These are phyloP conservation scores for Colletotrichum sansevieriae DNA, from an alignment of 2,329 filamentous ascomycete genomes.

Conservation along the genomic window DNA sequence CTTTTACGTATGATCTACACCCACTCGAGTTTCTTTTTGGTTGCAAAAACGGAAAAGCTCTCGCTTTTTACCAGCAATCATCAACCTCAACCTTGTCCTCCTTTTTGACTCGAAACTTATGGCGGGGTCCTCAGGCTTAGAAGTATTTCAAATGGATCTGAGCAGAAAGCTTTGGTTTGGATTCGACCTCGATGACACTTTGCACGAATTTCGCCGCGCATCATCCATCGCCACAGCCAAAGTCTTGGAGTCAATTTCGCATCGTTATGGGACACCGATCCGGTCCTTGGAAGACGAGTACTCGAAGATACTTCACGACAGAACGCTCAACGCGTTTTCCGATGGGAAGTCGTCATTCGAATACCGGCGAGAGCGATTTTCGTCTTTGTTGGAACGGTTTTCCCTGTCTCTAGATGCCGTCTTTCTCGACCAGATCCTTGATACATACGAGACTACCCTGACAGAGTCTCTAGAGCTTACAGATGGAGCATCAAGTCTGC, in stretches of 20 bases:
- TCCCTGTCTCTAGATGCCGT: conserved; percentile 38
- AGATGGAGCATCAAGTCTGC: conserved; percentile 43
- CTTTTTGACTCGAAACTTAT: neutral
- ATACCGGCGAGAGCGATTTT: conserved; percentile 57
- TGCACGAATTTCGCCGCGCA: conserved; percentile 60
- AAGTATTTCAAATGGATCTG: neutral
- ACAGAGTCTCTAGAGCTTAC: conserved; percentile 46
- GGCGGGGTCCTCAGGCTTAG: neutral
- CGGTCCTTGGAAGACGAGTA: conserved; percentile 48
- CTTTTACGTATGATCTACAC: too few species aligned
- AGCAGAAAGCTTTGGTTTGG: conserved; percentile 52
- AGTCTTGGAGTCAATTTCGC: conserved; percentile 50
- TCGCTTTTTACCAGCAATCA: neutral
- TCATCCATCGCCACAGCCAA: conserved; percentile 51
- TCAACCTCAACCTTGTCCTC: too few species aligned
- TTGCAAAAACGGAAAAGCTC: too few species aligned
- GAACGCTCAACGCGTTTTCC: conserved; percentile 55
- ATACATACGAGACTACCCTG: conserved; percentile 50
- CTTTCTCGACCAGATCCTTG: conserved; percentile 45
- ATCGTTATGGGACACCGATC: conserved; percentile 36
- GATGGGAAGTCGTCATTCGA: conserved; percentile 59
- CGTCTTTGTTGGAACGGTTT: conserved; percentile 49
- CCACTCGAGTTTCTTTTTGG: too few species aligned
- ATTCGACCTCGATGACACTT: conserved; percentile 63
- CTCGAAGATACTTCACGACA: conserved; percentile 47